These are phyloP conservation scores for Blastocystis sp. DNA, from an alignment of 352 stramenopile species.

Conservation along the genomic window DNA sequence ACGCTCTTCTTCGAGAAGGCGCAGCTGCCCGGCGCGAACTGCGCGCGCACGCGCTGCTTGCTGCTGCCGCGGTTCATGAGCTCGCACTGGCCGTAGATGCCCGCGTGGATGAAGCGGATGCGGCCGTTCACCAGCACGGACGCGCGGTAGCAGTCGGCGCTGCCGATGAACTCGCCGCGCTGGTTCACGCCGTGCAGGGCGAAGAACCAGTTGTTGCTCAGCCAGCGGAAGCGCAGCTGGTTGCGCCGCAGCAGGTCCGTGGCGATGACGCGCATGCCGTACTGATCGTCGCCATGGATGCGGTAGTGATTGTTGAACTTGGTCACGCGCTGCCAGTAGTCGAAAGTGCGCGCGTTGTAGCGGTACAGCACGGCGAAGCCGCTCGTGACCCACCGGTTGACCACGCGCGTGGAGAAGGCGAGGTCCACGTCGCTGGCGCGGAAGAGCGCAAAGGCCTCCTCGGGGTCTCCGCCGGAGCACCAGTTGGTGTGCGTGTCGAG, in stretches of 20 bases:
- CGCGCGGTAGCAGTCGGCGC: not conserved
- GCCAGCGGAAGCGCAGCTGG: not conserved
- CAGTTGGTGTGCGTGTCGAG: not conserved
- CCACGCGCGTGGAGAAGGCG: not conserved
- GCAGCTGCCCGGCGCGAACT: not conserved
- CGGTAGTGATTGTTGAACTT: not conserved
- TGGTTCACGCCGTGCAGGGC: not conserved
- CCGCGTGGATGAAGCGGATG: constrained; percentile 2
- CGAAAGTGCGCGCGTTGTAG: not conserved
- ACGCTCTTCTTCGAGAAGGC: not conserved
- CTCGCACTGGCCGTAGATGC: not conserved
- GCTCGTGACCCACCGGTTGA: constrained; percentile 23
- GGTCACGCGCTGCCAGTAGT: not conserved
- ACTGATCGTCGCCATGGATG: constrained; percentile 3
- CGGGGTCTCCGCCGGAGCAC: not conserved
- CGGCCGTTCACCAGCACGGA: constrained; percentile 17
- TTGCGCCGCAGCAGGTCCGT: not conserved
- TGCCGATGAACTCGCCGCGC: not conserved
- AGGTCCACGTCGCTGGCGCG: not conserved
- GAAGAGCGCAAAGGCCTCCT: constrained; percentile 10
- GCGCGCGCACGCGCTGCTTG: not conserved
- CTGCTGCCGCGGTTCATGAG: not conserved
- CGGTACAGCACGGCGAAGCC: constrained; percentile 16
- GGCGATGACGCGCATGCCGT: constrained; percentile 6
- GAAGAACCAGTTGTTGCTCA: constrained; percentile 49